Base-by-base conservation (phyloP, 2,329 filamentous ascomycete species). In the Sphaceloma murrayae region DNA sequence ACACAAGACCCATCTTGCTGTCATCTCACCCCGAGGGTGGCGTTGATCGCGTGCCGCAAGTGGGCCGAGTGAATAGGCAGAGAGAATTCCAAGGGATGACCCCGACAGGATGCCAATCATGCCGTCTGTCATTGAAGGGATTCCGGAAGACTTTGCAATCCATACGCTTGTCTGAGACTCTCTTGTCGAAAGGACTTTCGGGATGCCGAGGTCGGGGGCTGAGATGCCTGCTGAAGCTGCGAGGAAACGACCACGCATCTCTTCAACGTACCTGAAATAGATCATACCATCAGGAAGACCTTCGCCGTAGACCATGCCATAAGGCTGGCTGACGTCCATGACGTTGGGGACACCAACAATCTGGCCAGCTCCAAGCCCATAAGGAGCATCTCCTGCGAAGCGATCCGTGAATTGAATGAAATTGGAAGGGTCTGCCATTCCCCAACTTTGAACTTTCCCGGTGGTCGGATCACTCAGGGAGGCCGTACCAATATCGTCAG, bases 311-410 rank as follows among this genome's bases (percentile, higher is more conserved):
- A 94, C 67, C 65, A 89, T 76, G 6, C 89, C 89, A 58, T 84
- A 88, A 6, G 77, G 75, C 54, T 89, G 84, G 57, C 87, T 94
- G 26, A 94, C 76, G 58, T 94, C 88, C 82, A 95, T 88, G 26
- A 83, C 75, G 56, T 95, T 95, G 1, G 85, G 84, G 17, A 80
- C 67, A 11, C 82, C 85, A 7, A 86, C 78, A 42, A 79, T 59
- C 30, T 85, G 80, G 4, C 86, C 87, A 22, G 85, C 70, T 3
- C 84, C 86, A 39, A 88, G 61, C 2, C 89, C 89, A 62, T 82
- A 94, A 24, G 80, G 79, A 13, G 78, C 67, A 47, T 88, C 73
- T 5, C 81, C 78, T 2, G 84, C 79, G 53, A 81, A 81, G 24
- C 82, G 70, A 51, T 94, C 86, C 3, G 82, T 74, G 51, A 94